A percentile compares a stretch with the other conserved stretches of the same genome.
Evolutionary conservation across 2,329 filamentous ascomycete species (phyloP).

Genomic region (Salinomyces thailandicus): DNA sequence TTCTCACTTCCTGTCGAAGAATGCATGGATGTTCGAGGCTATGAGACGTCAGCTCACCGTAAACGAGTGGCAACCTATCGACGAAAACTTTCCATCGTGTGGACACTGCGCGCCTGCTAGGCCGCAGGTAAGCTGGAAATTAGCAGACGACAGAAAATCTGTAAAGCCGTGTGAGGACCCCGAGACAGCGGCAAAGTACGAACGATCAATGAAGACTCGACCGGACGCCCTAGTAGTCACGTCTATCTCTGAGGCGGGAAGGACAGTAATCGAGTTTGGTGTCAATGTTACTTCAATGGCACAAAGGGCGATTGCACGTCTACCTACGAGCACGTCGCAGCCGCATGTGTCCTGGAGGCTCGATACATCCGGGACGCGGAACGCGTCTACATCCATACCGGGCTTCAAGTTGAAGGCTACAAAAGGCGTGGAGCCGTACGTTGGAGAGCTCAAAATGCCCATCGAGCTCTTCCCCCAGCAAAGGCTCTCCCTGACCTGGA

Average conservation of each 20-base stretch:
- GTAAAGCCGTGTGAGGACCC: slow-evolving; percentile 43
- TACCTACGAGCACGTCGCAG: slow-evolving; percentile 3
- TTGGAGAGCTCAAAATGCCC: slow-evolving; percentile 19
- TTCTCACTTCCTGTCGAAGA: slow-evolving; percentile 7
- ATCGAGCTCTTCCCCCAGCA: slow-evolving; percentile 43
- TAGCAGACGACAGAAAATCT: slow-evolving; percentile 18
- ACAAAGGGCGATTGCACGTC: slow-evolving; percentile 19
- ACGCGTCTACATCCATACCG: slow-evolving; percentile 2
- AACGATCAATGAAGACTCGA: slow-evolving; percentile 41
- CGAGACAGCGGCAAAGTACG: slow-evolving; percentile 39
- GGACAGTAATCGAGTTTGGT: slow-evolving; percentile 10
- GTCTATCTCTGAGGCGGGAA: neutral
- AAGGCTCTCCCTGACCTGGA: slow-evolving; percentile 48
- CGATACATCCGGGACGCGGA: neutral
- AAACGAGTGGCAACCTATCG: too few relatives aligned
- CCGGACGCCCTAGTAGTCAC: slow-evolving; percentile 25
- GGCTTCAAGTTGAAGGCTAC: slow-evolving; percentile 14
- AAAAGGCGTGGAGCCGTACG: slow-evolving; percentile 4
- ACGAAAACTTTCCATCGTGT: too few relatives aligned
- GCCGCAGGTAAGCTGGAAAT: slow-evolving; percentile 31
- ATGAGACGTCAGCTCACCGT: slow-evolving; percentile 17
- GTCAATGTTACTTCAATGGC: slow-evolving; percentile 21
- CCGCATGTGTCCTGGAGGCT: slow-evolving; percentile 19
- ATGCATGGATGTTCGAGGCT: slow-evolving; percentile 17
- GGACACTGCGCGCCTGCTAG: slow-evolving; percentile 28